phyloP scores from a whole-genome alignment of 202 grass and related monocot genomes.

The Saccharum hybrid region DNA sequence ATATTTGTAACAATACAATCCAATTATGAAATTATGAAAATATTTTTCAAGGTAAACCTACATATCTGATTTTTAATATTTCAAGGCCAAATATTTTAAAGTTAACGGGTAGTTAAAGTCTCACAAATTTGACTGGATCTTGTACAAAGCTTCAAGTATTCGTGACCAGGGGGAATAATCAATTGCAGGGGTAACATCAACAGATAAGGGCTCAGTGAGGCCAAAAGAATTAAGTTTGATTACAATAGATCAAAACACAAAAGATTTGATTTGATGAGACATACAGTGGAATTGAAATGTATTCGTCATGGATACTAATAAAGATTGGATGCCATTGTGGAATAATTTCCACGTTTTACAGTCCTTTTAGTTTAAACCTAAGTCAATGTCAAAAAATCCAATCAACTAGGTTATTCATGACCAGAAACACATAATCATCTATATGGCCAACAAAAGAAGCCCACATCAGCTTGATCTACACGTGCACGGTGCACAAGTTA shows the following conservation, averaged over 20 bases:
- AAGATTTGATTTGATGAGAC: slow-evolving; percentile 23
- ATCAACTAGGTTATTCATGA: not conserved
- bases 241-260: not conserved
- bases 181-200: slow-evolving; percentile 14
- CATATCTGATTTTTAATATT: not conserved
- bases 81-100: not conserved
- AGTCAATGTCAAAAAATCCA: slow-evolving; percentile 18
- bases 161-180: not conserved
- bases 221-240: slow-evolving; percentile 9
- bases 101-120: not conserved
- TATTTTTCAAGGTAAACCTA: not conserved
- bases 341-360: slow-evolving; percentile 6
- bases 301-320: not conserved
- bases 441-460: not conserved
- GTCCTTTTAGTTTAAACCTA: slow-evolving; percentile 12
- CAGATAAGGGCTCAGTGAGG: not conserved
- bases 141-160: not conserved
- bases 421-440: slow-evolving; percentile 4
- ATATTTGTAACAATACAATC: not conserved
- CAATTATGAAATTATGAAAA: not conserved
- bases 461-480: slow-evolving; percentile 26
- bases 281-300: not conserved
- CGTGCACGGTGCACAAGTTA: not conserved
- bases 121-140: not conserved
- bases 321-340: slow-evolving; percentile 1